Base-by-base conservation (phyloP, 306 rosid species). In the Pyrus bretschneideri region DNA sequence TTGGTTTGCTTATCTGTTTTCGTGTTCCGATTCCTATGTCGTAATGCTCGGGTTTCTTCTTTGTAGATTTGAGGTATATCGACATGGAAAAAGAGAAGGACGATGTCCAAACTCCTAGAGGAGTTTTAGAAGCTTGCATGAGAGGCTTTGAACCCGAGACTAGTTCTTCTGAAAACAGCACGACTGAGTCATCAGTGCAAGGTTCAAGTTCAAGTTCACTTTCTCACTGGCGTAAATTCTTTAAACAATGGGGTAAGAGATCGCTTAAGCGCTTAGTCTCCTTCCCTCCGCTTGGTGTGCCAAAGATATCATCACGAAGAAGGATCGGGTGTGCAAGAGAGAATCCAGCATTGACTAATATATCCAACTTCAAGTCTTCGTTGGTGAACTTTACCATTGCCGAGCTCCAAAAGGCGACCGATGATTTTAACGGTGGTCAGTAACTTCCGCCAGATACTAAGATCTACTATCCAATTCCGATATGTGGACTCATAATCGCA, bases 81-180 rank as follows among this genome's bases (percentile, higher is more conserved):
- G 96, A 91, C 35, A 54, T 84, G 62, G 92, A 89, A 86, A 89
- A 80, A 52, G 98, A 91, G 85, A 88, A 85, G 66, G 83, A 82
- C 4, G 87, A 88, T n/a, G 73, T 4, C 17, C 58, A 79, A 42
- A 89, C 98, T 68, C 98, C 98, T 54, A 88, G 93, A 85, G 98
- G 93, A 30, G 97, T 92, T 63, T 74, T 95, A 58, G 99, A 92
- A 83, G 86, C 84, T 13, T 83, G 80, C 69, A 17, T 79, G 9
- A 81, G 51, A 52, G 85, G 49, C 30, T 78, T 62, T 31, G 90
- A 85, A 22, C 72, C 67, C 2, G 84, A 85, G 4, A 29, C 64
- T 18, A 74, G 49, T 33, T 67, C 81, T 78, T 65, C 45, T 4
- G 82, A 77, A 58, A 76, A 72, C 49, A 27, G 21, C 21, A 42